Percentiles rank a stretch among this genome's conserved stretches.
phyloP scores from a whole-genome alignment of 305 asterid species.

The Petunia hybrid region DNA sequence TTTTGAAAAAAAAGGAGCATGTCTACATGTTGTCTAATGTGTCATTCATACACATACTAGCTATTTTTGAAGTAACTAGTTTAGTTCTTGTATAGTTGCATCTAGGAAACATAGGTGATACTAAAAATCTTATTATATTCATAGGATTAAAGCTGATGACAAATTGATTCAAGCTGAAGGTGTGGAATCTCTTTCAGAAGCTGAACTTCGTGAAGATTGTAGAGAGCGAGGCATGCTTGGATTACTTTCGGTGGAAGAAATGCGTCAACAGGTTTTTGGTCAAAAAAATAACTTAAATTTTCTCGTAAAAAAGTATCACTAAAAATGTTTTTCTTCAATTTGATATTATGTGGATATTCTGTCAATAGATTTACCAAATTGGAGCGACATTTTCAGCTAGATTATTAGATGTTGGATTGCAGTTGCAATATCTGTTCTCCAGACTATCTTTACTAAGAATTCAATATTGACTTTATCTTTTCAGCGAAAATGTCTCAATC shows the following conservation, averaged over 20 bases:
- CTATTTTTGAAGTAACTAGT: conserved; percentile 5
- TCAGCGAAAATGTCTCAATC: conserved; percentile 9
- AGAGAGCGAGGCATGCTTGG: conserved; percentile 94
- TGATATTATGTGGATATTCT: conserved; percentile 15
- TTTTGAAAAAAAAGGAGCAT: conserved; percentile 15
- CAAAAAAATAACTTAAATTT: too few species aligned
- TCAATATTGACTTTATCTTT: neutral
- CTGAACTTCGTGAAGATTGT: conserved; percentile 94
- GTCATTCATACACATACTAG: neutral
- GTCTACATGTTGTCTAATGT: neutral
- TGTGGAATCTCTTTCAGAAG: conserved; percentile 85
- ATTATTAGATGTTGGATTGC: conserved; percentile 3
- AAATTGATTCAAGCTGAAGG: conserved; percentile 88
- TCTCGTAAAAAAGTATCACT: neutral
- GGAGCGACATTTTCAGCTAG: neutral
- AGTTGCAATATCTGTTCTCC: conserved; percentile 4
- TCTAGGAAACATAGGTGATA: conserved; percentile 14
- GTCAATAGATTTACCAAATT: conserved; percentile 15
- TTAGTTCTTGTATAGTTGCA: neutral
- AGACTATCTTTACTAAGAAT: conserved; percentile 3
- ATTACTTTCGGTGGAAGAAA: conserved; percentile 79
- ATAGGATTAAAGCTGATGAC: conserved; percentile 80
- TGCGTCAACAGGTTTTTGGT: conserved; percentile 79
- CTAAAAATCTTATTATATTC: conserved; percentile 31
- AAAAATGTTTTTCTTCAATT: neutral